Evolutionary conservation across 2,329 filamentous ascomycete species (phyloP), one percentile per base, ranked within the genome.

Genomic region (Fusarium domesticum): DNA sequence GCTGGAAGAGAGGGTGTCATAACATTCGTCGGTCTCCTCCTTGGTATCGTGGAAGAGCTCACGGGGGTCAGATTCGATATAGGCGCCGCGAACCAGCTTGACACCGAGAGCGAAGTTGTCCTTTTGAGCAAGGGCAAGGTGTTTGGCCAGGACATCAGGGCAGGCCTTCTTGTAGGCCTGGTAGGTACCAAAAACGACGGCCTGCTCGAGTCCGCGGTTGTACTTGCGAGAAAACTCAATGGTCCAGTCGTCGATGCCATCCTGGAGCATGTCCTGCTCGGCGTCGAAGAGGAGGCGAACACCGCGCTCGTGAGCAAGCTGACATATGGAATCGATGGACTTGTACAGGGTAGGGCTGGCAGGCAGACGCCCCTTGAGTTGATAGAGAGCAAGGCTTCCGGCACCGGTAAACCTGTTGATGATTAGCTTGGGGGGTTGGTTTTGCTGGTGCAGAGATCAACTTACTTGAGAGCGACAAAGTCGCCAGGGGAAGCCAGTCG

Each of bases 231-330:
- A 87, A 56, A 89, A 85, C n/a, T 77, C 70, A 38, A 93, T 67
- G 5, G 84, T 88, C 85, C 89, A 92, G 55, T 81, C 77, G 63
- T 93, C 85, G 49, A 95, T 92, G 6, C 89, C 89, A 6, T 77
- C 71, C 68, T 95, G 88, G 20, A 93, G 77, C 43, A 80, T 77
- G 44, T 84, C 83, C 65, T 95, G 89, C 68, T 96, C 91, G 2
- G 89, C 91, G 51, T 95, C 89, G 50, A 95, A 89, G 2, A 95
- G 78, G 1, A 96, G 75, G 3, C 81, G 77, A 3, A 95, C 81
- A 18, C 84, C 81, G 39, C 84, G 81, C 30, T 78, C 71, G 2
- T 80, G 75, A 0, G 89, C 89, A 14, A 86, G 77, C 36, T 83
- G 72, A 68, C 89, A 95, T 52, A 95, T 84, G 37, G 80, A 74